Evolutionary conservation across 805 yeast genomes (phyloP), one percentile per base, ranked within the genome.

Genomic region (Candida parachauliodes): DNA sequence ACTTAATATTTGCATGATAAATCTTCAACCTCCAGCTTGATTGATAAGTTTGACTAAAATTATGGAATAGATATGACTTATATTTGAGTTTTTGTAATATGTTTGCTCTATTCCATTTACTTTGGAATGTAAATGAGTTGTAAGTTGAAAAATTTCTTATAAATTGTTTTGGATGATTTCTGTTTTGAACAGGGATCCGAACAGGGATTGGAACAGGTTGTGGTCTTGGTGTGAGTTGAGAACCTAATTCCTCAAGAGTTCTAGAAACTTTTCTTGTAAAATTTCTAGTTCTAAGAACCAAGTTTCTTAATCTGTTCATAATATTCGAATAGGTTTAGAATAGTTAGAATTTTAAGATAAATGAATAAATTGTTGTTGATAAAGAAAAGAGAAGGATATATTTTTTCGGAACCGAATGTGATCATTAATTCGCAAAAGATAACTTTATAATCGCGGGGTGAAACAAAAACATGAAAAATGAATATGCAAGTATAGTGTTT

Each of bases 211-310:
- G 62, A 29, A 65, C 68, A 21, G 38, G 57, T 23, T 48, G 58
- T 10, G 52, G 60, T 10, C 46, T 45, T 15, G 54, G 55, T 26
- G 55, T 51, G 25, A 60, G 42, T 22, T 47, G 58, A 46, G 65
- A 68, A 24, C 68, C 65, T 38, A 76, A 57, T 41, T 76, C 79
- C 45, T 72, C 71, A 18, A 76, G 60, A 20, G 69, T 65, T 50
- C 68, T 68, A 41, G 70, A 67, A 41, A 72, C 58, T 39, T 70
- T 72, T 44, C 68, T 59, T 24, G 75, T 70, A 15, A 77, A 63
- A 47, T 62, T 67, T 34, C 71, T 61, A 11, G 76, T 61, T 42
- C 50, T 48, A 35, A 65, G 60, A 24, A 72, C 58, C 49, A 75
- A 59, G 53, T 74, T 73, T 52, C 65, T 66, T 8, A 30, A 17